Evolutionary conservation across 345 rosid species (phyloP).

Genomic region (Limnanthes douglasii): DNA sequence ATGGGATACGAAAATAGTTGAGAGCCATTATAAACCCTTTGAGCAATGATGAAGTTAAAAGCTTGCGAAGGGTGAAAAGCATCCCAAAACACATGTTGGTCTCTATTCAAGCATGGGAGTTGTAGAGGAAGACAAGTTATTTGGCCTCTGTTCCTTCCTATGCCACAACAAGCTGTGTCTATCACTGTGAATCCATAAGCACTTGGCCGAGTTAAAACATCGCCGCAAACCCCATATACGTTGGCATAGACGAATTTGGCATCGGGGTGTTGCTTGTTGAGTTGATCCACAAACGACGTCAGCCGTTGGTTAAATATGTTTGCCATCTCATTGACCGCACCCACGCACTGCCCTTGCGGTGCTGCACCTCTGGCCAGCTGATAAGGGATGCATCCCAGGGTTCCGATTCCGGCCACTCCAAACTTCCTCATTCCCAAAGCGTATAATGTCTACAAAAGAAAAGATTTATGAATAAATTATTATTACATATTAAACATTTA

Average conservation of each 20-base stretch:
- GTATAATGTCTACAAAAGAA: constrained; percentile 24
- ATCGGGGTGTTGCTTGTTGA: constrained; percentile 10
- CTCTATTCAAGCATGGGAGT: constrained; percentile 39
- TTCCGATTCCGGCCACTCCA: constrained; percentile 39
- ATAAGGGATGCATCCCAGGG: constrained; percentile 53
- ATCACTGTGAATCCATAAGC: constrained; percentile 25
- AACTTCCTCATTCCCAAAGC: constrained; percentile 54
- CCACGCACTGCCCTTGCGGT: constrained; percentile 25
- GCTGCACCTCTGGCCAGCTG: constrained; percentile 26
- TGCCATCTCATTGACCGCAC: constrained; percentile 28
- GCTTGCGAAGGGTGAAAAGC: constrained; percentile 61
- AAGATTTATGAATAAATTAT: too few species aligned
- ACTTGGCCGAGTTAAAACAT: constrained; percentile 21
- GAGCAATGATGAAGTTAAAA: constrained; percentile 35
- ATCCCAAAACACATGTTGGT: constrained; percentile 49
- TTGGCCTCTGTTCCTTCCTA: constrained; percentile 45
- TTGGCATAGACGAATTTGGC: constrained; percentile 39
- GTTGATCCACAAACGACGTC: constrained; percentile 29
- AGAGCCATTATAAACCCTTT: constrained; percentile 30
- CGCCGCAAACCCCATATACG: constrained; percentile 23
- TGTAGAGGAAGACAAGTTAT: constrained; percentile 50
- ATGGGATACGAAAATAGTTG: constrained; percentile 41
- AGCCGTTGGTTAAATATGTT: constrained; percentile 27
- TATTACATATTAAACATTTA: too few species aligned
- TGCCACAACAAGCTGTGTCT: constrained; percentile 54